Evolutionary conservation across 2,329 filamentous ascomycete species (phyloP).

Genomic region (Claviceps spartinae): DNA sequence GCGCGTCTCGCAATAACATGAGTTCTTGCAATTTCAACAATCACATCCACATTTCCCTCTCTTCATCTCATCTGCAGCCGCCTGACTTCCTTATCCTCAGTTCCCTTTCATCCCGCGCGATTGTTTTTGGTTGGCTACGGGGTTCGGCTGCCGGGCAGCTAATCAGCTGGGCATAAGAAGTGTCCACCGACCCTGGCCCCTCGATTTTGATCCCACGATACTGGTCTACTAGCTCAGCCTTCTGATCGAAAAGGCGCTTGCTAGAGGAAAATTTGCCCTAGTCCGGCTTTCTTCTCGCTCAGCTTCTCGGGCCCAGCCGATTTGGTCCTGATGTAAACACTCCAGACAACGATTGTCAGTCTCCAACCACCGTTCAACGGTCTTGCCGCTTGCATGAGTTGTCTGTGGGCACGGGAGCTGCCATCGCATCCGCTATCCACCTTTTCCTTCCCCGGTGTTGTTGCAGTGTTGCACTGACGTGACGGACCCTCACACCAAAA

Average conservation of each 20-base stretch:
- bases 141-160: background rate
- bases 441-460: background rate
- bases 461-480: background rate
- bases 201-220: background rate
- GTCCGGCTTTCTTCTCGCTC: background rate
- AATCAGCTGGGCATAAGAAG: background rate
- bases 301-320: background rate
- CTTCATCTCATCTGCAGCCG: background rate
- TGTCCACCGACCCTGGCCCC: background rate
- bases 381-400: background rate
- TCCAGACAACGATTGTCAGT: background rate
- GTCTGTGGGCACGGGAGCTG: background rate
- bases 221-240: background rate
- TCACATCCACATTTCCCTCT: background rate
- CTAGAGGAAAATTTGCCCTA: background rate
- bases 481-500: background rate
- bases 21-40: too few species aligned
- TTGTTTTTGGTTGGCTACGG: background rate
- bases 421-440: conserved; percentile 1
- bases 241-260: background rate
- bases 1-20: too few species aligned
- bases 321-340: background rate
- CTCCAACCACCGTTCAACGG: background rate
- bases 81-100: background rate
- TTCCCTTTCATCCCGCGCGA: background rate